Base-by-base conservation (phyloP, 2,329 filamentous ascomycete species). In the Ophiostoma ips region DNA sequence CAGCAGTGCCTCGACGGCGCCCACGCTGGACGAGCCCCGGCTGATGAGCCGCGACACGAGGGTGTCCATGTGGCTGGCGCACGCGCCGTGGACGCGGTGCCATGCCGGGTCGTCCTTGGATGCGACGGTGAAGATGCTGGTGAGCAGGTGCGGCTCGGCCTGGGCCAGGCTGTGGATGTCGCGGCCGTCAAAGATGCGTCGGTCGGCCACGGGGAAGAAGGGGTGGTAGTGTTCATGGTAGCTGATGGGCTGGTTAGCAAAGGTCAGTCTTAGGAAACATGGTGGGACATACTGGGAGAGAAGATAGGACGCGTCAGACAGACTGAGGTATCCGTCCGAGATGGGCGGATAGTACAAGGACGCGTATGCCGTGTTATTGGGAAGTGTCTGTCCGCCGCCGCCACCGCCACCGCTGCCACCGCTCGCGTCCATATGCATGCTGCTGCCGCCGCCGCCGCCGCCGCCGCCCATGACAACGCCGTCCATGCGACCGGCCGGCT, bases 101-200 rank as follows among this genome's bases (percentile, higher is more conserved):
- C 81, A 76, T 6, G 81, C 72, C 1, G 75, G 71, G n/a, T 84
- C 66, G 57, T 87, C 81, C 62, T 84, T 83, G 8, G 82, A 83
- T 4, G 81, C 77, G 46, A 87, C 81, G 1, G 81, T 81, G 4
- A 87, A 66, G 3, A 86, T 77, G 0, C 82, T 81, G 0, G 82
- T 85, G 15, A 86, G 69, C 0, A 87, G 68, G 58, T 85, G 77
- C 30, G 75, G 78, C 58, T 85, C 81, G 28, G 75, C 73, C 2
- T 70, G 68, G 5, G 78, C 76, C 54, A 78, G 76, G 3, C 16
- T n/a, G 21, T 24, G n/a, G 10, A 84, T 62, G 50, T 73, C 66
- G 13, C 66, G 61, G 36, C 71, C 67, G 53, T 77, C 69, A 55
- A 82, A 75, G 40, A 79, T 76, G 55, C 73, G 71, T 35, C 70